Conservation (phyloP, 2,329 filamentous ascomycete genomes). For the Pseudogymnoascus sp. region DNA sequence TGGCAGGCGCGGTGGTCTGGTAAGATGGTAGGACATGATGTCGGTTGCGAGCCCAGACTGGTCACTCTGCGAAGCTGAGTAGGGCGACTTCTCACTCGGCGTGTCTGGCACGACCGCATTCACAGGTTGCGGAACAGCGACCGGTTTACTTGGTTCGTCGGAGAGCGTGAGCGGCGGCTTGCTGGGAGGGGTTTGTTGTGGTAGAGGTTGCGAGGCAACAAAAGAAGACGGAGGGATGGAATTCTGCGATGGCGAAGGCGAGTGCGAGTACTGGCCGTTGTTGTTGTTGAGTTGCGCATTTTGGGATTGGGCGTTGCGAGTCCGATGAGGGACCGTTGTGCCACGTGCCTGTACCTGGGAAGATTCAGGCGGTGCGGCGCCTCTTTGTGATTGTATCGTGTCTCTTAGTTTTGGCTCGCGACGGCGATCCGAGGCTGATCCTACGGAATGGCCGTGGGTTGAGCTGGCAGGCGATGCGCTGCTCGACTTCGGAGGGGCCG, state of each 20-base stretch:
- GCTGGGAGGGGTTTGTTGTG: not conserved
- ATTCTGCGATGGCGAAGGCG: conserved; percentile 2
- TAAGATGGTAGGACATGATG: conserved; percentile 55
- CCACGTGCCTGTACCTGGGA: conserved; percentile 51
- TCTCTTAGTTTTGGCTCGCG: conserved; percentile 47
- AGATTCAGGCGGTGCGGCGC: conserved; percentile 54
- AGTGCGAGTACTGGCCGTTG: conserved; percentile 9
- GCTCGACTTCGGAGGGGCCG: conserved; percentile 18
- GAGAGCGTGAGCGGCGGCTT: not conserved
- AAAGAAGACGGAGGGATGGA: not conserved
- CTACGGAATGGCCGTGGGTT: conserved; percentile 24
- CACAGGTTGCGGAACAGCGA: conserved; percentile 40
- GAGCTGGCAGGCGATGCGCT: conserved; percentile 23
- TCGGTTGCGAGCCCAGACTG: conserved; percentile 38
- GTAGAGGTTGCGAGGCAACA: not conserved
- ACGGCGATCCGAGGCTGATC: conserved; percentile 22
- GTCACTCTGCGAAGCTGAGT: conserved; percentile 37
- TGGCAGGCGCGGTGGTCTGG: conserved; percentile 78
- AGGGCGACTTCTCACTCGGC: conserved; percentile 23
- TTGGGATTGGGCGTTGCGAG: conserved; percentile 14
- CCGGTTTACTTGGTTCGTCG: conserved; percentile 47
- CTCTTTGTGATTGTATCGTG: conserved; percentile 48
- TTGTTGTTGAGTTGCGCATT: conserved; percentile 14
- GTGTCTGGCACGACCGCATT: conserved; percentile 27
- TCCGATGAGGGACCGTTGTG: conserved; percentile 16